A percentile compares a stretch with the other conserved stretches of the same genome.
Conservation (phyloP, 192 early-diverging fungal species). For the Coemansia sp. region DNA sequence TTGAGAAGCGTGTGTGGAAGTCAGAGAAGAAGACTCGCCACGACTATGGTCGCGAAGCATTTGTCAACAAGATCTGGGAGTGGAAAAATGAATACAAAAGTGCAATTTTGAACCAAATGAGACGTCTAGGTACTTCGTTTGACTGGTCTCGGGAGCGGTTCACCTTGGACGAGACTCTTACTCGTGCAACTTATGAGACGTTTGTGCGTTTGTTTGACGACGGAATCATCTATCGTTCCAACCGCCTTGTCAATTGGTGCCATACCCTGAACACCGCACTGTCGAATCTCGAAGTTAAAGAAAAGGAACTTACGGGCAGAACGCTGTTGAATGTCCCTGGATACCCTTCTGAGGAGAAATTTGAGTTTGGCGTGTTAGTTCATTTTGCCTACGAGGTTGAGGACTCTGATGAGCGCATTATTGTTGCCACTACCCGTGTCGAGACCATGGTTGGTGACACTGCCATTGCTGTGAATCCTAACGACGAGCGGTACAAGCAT, state of each 20-base stretch:
- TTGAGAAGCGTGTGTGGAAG: slow-evolving; percentile 93
- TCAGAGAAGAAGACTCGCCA: slow-evolving; percentile 83
- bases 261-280: slow-evolving; percentile 91
- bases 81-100: slow-evolving; percentile 90
- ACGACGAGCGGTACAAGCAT: slow-evolving; percentile 91
- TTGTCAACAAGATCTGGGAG: slow-evolving; percentile 87
- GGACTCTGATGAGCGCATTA: slow-evolving; percentile 78
- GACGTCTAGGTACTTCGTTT: slow-evolving; percentile 85
- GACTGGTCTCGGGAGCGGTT: slow-evolving; percentile 94
- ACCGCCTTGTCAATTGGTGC: slow-evolving; percentile 98
- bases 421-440: slow-evolving; percentile 98
- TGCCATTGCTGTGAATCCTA: slow-evolving; percentile 92
- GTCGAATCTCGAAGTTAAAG: slow-evolving; percentile 96
- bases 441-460: slow-evolving; percentile 99
- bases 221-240: slow-evolving; percentile 95
- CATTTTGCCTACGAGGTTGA: slow-evolving; percentile 94
- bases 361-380: slow-evolving; percentile 98
- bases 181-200: slow-evolving; percentile 86
- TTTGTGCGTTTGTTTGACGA: slow-evolving; percentile 95
- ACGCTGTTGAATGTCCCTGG: slow-evolving; percentile 88
- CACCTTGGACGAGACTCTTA: slow-evolving; percentile 85
- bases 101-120: slow-evolving; percentile 85
- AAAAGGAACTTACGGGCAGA: slow-evolving; percentile 81
- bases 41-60: slow-evolving; percentile 88
- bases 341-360: slow-evolving; percentile 89